A percentile compares a stretch with the other conserved stretches of the same genome.
phyloP scores from a whole-genome alignment of 1,139 yeast genomes.

The Nakaseomyces delphensis region DNA sequence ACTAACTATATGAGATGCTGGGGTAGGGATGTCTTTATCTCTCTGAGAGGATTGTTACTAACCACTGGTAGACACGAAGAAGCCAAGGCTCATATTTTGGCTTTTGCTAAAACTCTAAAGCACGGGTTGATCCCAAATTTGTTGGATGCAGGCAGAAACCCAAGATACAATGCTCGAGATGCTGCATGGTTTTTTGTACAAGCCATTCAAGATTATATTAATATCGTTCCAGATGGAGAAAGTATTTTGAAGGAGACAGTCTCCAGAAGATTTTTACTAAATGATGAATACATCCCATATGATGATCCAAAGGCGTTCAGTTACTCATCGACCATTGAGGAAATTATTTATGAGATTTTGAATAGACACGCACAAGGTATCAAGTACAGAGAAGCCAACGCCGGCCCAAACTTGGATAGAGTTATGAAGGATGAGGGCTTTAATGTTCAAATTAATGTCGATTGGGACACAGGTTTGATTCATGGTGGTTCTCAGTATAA shows the following conservation, averaged over 20 bases:
- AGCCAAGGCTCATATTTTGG: conserved; percentile 73
- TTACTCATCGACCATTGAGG: conserved; percentile 59
- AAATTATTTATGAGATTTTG: conserved; percentile 72
- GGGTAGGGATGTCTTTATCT: conserved; percentile 94
- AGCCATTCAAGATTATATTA: conserved; percentile 73
- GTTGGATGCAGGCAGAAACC: conserved; percentile 86
- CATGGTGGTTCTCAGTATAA: conserved; percentile 89
- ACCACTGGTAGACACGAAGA: conserved; percentile 72
- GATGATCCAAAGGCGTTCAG: conserved; percentile 72
- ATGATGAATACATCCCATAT: conserved; percentile 65
- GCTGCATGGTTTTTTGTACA: conserved; percentile 95
- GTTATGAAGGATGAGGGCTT: conserved; percentile 93
- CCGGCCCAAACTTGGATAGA: conserved; percentile 78
- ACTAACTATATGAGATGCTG: conserved; percentile 91
- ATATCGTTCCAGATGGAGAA: conserved; percentile 59
- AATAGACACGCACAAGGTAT: conserved; percentile 83
- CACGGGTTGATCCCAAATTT: conserved; percentile 93
- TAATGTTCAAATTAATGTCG: conserved; percentile 70
- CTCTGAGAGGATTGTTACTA: conserved; percentile 71
- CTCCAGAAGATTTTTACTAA: conserved; percentile 77
- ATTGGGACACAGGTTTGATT: conserved; percentile 81
- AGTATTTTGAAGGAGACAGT: conserved; percentile 63
- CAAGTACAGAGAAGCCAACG: conserved; percentile 87
- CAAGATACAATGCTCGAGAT: conserved; percentile 92
- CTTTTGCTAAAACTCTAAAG: conserved; percentile 84